phyloP scores from a whole-genome alignment of 495 filamentous ascomycete genomes.

The Lasiosphaeria miniovina region DNA sequence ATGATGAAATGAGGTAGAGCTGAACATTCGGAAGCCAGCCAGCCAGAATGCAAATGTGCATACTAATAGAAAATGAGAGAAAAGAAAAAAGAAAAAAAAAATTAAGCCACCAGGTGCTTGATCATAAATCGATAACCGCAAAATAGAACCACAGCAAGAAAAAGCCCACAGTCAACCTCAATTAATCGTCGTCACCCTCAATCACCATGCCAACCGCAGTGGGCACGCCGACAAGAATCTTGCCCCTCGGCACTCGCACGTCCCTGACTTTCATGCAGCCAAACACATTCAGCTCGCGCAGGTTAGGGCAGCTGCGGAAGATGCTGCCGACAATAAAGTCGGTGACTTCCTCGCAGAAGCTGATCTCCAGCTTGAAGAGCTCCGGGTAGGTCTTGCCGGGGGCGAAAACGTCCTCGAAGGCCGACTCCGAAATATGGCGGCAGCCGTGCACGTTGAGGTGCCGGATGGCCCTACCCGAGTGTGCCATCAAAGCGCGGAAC shows the following conservation, averaged over 20 bases:
- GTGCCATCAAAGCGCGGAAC: conserved; percentile 77
- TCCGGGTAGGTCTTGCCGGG: conserved; percentile 57
- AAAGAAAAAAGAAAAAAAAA: too few relatives aligned
- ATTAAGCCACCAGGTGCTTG: too few relatives aligned
- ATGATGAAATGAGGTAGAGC: too few relatives aligned
- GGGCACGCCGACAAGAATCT: conserved; percentile 74
- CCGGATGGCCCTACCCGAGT: conserved; percentile 63
- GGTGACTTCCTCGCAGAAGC: conserved; percentile 71
- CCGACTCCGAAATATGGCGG: conserved; percentile 65
- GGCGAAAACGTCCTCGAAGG: conserved; percentile 70
- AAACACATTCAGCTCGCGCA: conserved; percentile 75
- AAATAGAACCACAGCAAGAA: too few relatives aligned
- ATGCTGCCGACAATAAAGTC: conserved; percentile 71
- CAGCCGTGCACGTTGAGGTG: conserved; percentile 73
- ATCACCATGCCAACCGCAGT: conserved; percentile 60
- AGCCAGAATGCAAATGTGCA: too few relatives aligned
- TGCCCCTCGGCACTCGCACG: conserved; percentile 65
- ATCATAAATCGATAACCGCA: too few relatives aligned
- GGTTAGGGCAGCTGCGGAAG: conserved; percentile 67
- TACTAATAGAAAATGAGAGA: too few relatives aligned
- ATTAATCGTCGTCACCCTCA: conserved; percentile 37
- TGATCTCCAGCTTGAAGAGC: conserved; percentile 69
- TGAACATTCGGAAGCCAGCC: too few relatives aligned
- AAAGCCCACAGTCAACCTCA: not conserved
- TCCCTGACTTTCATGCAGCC: conserved; percentile 77